These are phyloP conservation scores for Zygoascus flipseniorum DNA, from an alignment of 805 yeast species.

Conservation along the genomic window DNA sequence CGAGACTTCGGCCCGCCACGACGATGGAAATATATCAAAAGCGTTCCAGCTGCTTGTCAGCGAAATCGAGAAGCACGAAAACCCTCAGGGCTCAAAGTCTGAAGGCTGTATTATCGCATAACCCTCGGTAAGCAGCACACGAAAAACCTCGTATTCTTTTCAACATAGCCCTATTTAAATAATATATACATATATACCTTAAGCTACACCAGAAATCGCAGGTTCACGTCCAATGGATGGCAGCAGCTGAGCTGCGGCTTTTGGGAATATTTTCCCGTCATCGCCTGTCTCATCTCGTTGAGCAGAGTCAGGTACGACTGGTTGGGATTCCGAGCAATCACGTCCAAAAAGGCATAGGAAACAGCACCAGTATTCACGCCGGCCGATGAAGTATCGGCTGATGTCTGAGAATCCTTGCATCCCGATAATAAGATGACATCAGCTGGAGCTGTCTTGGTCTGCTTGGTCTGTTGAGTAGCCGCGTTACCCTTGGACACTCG, in stretches of 20 bases:
- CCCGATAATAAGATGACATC: constrained; percentile 73
- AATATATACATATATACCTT: background rate
- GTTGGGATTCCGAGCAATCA: constrained; percentile 48
- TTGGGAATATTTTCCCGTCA: constrained; percentile 61
- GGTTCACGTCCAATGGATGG: constrained; percentile 10
- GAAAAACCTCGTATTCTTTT: no score
- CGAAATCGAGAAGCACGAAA: constrained; percentile 44
- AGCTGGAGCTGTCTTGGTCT: constrained; percentile 60
- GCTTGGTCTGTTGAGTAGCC: constrained; percentile 37
- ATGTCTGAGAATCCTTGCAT: constrained; percentile 76
- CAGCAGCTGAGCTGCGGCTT: constrained; percentile 63
- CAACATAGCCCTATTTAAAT: no score
- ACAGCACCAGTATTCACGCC: constrained; percentile 76
- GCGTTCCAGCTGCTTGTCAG: constrained; percentile 54
- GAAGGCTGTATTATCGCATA: constrained; percentile 8
- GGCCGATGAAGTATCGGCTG: constrained; percentile 70
- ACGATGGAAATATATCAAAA: constrained; percentile 50
- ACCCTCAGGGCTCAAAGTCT: constrained; percentile 2
- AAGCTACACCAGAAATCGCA: background rate
- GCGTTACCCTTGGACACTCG: constrained; percentile 29
- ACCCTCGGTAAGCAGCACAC: no score
- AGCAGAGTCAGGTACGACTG: constrained; percentile 63
- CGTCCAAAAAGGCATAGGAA: constrained; percentile 69
- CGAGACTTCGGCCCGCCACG: constrained; percentile 76
- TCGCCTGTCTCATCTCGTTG: constrained; percentile 58